A percentile compares a stretch with the other conserved stretches of the same genome.
Conservation (phyloP, 306 rosid genomes). For the Ochetophila trinervis region DNA sequence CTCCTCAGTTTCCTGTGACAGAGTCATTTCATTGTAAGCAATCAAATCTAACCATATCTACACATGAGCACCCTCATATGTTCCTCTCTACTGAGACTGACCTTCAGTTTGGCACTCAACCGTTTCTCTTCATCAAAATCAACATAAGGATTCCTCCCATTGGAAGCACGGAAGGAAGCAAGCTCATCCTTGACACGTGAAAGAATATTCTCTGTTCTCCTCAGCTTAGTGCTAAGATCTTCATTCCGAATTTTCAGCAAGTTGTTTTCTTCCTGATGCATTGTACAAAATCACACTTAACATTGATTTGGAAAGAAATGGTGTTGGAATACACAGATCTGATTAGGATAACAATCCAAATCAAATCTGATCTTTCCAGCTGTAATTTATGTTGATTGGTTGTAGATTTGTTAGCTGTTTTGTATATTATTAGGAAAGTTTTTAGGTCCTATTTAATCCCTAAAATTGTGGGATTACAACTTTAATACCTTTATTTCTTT, state of each 20-base stretch:
- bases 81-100: conserved; percentile 26
- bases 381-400: no score
- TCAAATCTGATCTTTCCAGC: no score
- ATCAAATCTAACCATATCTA: conserved; percentile 2
- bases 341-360: no score
- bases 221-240: conserved; percentile 61
- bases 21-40: conserved; percentile 28
- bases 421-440: no score
- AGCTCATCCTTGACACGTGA: conserved; percentile 74
- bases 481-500: no score
- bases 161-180: conserved; percentile 52
- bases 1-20: conserved; percentile 66
- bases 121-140: conserved; percentile 79
- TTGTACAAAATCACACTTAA: conserved; percentile 12
- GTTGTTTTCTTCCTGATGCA: conserved; percentile 85
- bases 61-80: neutral
- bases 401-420: no score
- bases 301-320: conserved; percentile 22
- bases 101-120: conserved; percentile 66
- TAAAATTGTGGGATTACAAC: no score
- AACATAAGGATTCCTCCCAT: conserved; percentile 40
- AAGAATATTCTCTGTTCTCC: conserved; percentile 44
- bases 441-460: no score
- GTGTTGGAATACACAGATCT: neutral
- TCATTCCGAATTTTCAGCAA: conserved; percentile 64